Conservation (phyloP, 2,329 filamentous ascomycete species). For the Beauveria varroae region DNA sequence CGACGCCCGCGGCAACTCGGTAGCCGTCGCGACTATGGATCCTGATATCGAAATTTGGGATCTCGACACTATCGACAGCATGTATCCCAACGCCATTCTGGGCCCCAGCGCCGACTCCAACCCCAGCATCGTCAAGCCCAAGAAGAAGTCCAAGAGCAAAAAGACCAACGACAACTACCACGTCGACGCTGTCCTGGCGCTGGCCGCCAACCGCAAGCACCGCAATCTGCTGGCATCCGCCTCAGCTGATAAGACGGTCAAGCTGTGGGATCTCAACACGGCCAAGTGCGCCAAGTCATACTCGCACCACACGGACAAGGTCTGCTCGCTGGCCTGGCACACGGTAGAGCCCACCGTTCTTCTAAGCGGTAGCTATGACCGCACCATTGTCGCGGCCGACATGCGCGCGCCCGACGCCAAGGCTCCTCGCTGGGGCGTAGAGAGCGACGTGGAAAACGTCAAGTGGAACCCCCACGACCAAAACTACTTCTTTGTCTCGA, state of each 20-base stretch:
- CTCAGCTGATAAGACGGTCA: slow-evolving; percentile 94
- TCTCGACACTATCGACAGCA: slow-evolving; percentile 88
- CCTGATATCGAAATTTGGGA: slow-evolving; percentile 99
- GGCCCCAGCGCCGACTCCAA: slow-evolving; percentile 59
- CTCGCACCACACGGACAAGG: slow-evolving; percentile 92
- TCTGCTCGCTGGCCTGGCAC: slow-evolving; percentile 94
- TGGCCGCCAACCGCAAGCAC: slow-evolving; percentile 88
- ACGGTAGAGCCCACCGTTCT: slow-evolving; percentile 78
- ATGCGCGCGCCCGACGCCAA: slow-evolving; percentile 87
- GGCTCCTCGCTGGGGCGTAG: slow-evolving; percentile 81
- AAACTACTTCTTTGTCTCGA: slow-evolving; percentile 93
- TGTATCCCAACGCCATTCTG: slow-evolving; percentile 96
- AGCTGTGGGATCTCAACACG: slow-evolving; percentile 94
- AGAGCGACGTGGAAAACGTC: slow-evolving; percentile 89
- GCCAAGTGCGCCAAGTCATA: slow-evolving; percentile 93
- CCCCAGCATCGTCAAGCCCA: slow-evolving; percentile 61
- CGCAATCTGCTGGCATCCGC: slow-evolving; percentile 90
- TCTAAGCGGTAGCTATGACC: slow-evolving; percentile 89
- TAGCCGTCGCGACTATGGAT: slow-evolving; percentile 93
- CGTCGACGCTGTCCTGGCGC: slow-evolving; percentile 84
- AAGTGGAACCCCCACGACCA: slow-evolving; percentile 88
- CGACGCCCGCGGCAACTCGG: slow-evolving; percentile 75
- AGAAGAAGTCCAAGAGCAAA: slow-evolving; percentile 84
- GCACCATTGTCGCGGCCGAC: slow-evolving; percentile 87
- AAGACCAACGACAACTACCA: slow-evolving; percentile 90